Evolutionary conservation across 306 rosid genomes (phyloP).

Genomic region (Begonia masoniana): DNA sequence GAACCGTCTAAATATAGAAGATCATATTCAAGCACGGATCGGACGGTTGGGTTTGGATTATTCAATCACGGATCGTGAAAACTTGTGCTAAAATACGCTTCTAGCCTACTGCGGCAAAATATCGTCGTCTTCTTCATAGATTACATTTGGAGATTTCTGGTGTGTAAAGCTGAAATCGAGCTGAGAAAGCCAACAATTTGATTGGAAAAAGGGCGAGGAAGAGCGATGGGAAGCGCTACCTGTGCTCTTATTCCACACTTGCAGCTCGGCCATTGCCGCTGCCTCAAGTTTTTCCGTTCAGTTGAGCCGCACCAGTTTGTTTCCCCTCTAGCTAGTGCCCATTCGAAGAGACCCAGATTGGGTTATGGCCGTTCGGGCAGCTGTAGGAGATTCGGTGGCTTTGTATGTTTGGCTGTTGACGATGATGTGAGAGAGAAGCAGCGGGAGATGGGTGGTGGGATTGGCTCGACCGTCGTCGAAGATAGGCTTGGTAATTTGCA

Average conservation of each 20-base stretch:
- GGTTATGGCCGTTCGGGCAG: conserved; percentile 14
- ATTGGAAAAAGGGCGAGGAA: conserved; percentile 1
- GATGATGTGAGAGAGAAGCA: conserved; percentile 50
- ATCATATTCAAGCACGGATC: no score
- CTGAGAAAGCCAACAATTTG: not conserved
- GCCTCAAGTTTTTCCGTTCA: conserved; percentile 15
- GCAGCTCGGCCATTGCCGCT: conserved; percentile 20
- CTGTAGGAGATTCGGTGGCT: conserved; percentile 10
- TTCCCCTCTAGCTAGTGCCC: conserved; percentile 19
- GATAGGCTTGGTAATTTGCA: conserved; percentile 46
- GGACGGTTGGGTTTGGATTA: no score
- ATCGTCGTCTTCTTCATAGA: no score
- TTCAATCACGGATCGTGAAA: no score
- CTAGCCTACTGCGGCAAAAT: no score
- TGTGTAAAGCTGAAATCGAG: not conserved
- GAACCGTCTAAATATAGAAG: no score
- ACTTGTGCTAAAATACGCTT: no score
- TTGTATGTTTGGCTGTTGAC: conserved; percentile 59
- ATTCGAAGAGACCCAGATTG: conserved; percentile 15
- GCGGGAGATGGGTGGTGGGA: conserved; percentile 25
- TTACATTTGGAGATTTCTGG: conserved; percentile 5
- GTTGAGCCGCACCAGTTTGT: conserved; percentile 20
- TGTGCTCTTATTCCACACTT: conserved; percentile 32
- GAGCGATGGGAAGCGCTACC: conserved; percentile 45
- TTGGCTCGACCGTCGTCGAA: conserved; percentile 42